A percentile compares a stretch with the other conserved stretches of the same genome.
Evolutionary conservation across 495 filamentous ascomycete species (phyloP).

Genomic region (Hyaloscypha hepaticicola): DNA sequence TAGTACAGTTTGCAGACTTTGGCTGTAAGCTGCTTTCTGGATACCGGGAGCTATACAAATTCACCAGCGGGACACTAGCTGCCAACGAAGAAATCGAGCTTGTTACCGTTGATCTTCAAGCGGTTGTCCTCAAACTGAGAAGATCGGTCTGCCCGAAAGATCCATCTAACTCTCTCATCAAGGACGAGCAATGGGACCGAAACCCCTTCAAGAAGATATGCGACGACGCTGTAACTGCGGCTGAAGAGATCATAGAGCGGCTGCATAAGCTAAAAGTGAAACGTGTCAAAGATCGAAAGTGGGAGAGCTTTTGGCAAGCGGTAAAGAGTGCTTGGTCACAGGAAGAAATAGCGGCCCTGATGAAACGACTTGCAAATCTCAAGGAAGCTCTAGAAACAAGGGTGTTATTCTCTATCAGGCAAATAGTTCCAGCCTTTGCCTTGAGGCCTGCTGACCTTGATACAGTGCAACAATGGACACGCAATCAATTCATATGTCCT

Average conservation of each 20-base stretch:
- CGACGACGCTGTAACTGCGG: neutral
- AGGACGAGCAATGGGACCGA: neutral
- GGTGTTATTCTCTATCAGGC: neutral
- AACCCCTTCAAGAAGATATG: neutral
- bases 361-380: neutral
- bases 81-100: neutral
- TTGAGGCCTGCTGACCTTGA: neutral
- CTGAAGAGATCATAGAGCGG: neutral
- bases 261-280: neutral
- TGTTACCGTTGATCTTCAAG: neutral
- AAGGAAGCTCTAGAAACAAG: neutral
- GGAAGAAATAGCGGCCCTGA: neutral
- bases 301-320: neutral
- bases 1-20: slow-evolving; percentile 10
- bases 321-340: neutral
- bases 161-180: too few species aligned
- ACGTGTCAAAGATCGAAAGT: neutral
- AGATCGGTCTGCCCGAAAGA: too few species aligned
- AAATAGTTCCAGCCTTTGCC: too few species aligned
- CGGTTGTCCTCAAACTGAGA: neutral
- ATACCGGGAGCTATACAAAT: neutral
- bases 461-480: neutral
- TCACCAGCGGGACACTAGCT: neutral
- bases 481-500: neutral
- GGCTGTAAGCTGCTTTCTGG: neutral